Evolutionary conservation across 2,329 filamentous ascomycete genomes (phyloP).

Genomic region (Penicillium sp.): DNA sequence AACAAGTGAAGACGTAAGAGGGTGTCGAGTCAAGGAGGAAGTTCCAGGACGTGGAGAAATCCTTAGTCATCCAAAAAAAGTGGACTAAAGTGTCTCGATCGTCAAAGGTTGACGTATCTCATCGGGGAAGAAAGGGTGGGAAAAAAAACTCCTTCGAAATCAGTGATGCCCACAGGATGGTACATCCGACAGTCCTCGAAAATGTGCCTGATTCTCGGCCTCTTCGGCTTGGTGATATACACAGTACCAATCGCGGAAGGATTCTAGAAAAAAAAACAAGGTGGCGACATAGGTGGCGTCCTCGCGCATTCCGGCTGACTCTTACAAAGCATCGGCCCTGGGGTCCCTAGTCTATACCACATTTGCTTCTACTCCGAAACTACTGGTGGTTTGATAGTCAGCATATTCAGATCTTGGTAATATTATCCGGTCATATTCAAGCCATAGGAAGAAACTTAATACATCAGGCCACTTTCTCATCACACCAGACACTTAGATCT

Average conservation of each 20-base stretch:
- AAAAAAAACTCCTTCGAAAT: neutral
- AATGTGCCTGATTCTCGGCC: neutral
- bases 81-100: neutral
- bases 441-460: no score
- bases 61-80: conserved; percentile 23
- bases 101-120: neutral
- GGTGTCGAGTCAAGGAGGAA: conserved; percentile 15
- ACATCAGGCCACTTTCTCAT: no score
- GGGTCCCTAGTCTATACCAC: no score
- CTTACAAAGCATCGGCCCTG: neutral
- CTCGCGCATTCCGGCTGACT: neutral
- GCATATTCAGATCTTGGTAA: no score
- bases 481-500: no score
- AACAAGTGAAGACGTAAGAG: conserved; percentile 4
- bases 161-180: neutral
- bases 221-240: neutral
- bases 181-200: neutral
- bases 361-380: no score
- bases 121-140: neutral
- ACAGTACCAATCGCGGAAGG: neutral
- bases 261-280: neutral
- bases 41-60: conserved; percentile 21
- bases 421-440: no score
- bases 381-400: no score
- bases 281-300: neutral